Conservation (phyloP, 192 early-diverging fungal genomes). For the Rhizoclosmatium sp. region DNA sequence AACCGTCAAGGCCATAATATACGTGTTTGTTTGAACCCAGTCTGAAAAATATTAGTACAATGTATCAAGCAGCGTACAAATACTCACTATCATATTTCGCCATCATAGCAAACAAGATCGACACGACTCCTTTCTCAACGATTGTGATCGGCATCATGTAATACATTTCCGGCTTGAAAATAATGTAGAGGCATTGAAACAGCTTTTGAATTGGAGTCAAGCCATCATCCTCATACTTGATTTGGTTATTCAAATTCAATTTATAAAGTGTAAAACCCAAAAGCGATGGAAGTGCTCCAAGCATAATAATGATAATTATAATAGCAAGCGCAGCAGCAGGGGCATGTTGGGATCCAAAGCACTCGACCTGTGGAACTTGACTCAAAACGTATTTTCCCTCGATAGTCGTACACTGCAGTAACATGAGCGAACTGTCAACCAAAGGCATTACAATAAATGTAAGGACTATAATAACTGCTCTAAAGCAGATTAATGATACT, state of each 20-base stretch:
- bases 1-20: not conserved
- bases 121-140: slow-evolving; percentile 6
- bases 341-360: slow-evolving; percentile 1
- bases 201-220: not conserved
- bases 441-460: slow-evolving; percentile 26
- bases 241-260: not conserved
- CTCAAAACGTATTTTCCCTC: too few relatives aligned
- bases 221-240: slow-evolving; percentile 18
- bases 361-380: not conserved
- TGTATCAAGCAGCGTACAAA: not conserved
- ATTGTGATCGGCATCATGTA: slow-evolving; percentile 15
- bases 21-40: not conserved
- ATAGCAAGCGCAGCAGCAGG: slow-evolving; percentile 17
- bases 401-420: not conserved
- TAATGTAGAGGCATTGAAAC: too few relatives aligned
- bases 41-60: not conserved
- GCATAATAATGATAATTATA: slow-evolving; percentile 1
- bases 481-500: not conserved
- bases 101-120: slow-evolving; percentile 9
- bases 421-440: not conserved
- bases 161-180: slow-evolving; percentile 24
- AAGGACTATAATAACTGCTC: not conserved
- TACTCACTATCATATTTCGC: too few relatives aligned
- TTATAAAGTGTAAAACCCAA: not conserved
- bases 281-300: not conserved